phyloP scores from a whole-genome alignment of 148 eudicot genomes.

The Rhododendron mucronatum region DNA sequence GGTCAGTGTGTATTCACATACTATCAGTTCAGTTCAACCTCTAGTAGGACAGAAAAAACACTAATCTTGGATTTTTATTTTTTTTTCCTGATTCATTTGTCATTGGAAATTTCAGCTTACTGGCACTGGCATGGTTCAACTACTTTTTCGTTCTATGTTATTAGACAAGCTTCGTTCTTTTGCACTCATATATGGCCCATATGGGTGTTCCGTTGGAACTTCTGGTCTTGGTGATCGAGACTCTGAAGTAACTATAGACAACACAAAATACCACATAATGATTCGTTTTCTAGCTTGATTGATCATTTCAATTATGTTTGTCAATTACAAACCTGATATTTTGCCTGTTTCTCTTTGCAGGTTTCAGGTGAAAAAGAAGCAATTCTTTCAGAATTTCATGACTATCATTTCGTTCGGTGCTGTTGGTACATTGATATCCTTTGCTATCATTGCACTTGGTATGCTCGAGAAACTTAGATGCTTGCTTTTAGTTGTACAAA shows the following conservation, averaged over 20 bases:
- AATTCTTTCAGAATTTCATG: constrained; percentile 52
- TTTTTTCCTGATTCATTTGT: not conserved
- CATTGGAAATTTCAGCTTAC: not conserved
- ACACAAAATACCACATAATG: not conserved
- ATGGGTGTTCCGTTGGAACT: not conserved
- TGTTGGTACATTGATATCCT: constrained; percentile 60
- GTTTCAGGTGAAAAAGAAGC: constrained; percentile 71
- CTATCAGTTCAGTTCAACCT: not conserved
- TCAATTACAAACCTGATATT: not conserved
- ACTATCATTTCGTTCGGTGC: constrained; percentile 56
- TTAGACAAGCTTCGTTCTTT: not conserved
- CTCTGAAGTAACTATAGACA: not conserved
- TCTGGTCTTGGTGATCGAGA: not conserved
- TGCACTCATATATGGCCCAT: not conserved
- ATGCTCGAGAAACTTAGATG: constrained; percentile 9
- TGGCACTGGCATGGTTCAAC: not conserved
- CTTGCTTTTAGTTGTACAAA: not conserved
- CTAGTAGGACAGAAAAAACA: not conserved
- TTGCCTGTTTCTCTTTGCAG: constrained; percentile 24
- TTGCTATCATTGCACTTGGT: constrained; percentile 46
- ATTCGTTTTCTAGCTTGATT: not conserved
- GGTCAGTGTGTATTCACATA: not conserved
- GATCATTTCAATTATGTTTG: not conserved
- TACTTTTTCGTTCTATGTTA: not conserved
- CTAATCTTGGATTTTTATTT: not conserved